Conservation (phyloP, 768 basidiomycete species). For the Russula dissimulans region DNA sequence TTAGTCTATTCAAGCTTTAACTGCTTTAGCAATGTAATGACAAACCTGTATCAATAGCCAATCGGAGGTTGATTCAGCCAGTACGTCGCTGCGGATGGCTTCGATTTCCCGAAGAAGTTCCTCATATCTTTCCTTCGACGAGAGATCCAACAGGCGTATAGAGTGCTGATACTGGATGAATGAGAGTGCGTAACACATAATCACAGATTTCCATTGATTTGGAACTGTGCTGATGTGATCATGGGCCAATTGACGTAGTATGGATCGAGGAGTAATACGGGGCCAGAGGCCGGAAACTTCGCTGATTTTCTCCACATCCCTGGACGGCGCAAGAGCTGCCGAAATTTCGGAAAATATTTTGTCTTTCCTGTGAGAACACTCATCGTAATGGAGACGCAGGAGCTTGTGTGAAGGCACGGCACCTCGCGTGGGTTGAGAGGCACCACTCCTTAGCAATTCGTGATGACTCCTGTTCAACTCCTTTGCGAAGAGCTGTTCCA, state of each 20-base stretch:
- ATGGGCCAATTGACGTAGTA: constrained; percentile 20
- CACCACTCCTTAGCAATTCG: not conserved
- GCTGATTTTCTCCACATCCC: not conserved
- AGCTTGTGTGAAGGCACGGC: not conserved
- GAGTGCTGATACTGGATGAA: constrained; percentile 8
- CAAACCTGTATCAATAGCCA: constrained; percentile 14
- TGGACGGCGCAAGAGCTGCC: not conserved
- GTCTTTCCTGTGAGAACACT: not conserved
- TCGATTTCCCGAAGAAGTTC: constrained; percentile 3
- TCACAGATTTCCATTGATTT: not conserved
- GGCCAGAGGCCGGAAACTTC: constrained; percentile 4
- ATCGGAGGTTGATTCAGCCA: not conserved
- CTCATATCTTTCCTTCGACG: not conserved
- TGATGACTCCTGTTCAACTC: not conserved
- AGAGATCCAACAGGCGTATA: constrained; percentile 5
- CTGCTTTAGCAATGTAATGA: not conserved
- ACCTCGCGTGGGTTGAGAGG: not conserved
- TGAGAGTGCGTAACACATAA: not conserved
- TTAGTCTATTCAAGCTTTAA: not conserved
- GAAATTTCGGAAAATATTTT: not conserved
- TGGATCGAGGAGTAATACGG: constrained; percentile 3
- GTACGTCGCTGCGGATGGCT: not conserved
- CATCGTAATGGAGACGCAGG: not conserved
- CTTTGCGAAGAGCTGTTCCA: not conserved
- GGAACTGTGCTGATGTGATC: constrained; percentile 14